Evolutionary conservation across 352 stramenopile species (phyloP).

Genomic region (Globisporangium rhizosaccharum): DNA sequence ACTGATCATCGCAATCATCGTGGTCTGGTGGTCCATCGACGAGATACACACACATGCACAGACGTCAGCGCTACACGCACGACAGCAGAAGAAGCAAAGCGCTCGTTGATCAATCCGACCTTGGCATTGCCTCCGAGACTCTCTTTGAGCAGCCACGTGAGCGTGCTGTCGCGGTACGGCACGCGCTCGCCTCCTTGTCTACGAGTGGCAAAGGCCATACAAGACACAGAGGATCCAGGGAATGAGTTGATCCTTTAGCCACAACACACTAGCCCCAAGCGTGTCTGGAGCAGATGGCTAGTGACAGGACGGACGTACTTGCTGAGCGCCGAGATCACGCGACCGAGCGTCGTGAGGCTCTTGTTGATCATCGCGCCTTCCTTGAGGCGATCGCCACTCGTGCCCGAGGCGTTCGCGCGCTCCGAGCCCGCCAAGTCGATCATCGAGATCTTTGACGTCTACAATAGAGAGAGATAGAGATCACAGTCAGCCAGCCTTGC

Average conservation of each 20-base stretch:
- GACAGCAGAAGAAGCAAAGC: neutral
- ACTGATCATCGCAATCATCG: conserved; percentile 86
- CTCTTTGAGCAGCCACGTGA: conserved; percentile 86
- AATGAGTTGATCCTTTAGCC: too few species aligned
- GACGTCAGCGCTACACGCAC: neutral
- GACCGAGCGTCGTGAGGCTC: conserved; percentile 84
- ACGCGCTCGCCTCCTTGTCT: conserved; percentile 55
- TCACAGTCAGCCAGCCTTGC: too few species aligned
- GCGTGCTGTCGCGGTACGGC: conserved; percentile 80
- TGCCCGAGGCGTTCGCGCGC: conserved; percentile 71
- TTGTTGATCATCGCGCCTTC: conserved; percentile 92
- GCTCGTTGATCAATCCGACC: conserved; percentile 13
- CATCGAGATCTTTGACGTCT: conserved; percentile 86
- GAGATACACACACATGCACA: neutral
- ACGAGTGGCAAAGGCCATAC: neutral
- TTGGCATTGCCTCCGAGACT: conserved; percentile 81
- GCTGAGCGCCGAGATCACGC: conserved; percentile 84
- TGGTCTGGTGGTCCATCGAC: conserved; percentile 33
- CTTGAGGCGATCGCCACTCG: conserved; percentile 85
- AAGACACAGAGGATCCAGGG: neutral
- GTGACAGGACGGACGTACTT: conserved; percentile 25
- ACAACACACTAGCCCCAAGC: neutral
- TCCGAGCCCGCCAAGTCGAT: conserved; percentile 84
- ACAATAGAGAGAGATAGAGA: neutral
- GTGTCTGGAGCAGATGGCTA: too few species aligned